phyloP scores from a whole-genome alignment of 352 stramenopile genomes.

The Globisporangium uncinulatum region DNA sequence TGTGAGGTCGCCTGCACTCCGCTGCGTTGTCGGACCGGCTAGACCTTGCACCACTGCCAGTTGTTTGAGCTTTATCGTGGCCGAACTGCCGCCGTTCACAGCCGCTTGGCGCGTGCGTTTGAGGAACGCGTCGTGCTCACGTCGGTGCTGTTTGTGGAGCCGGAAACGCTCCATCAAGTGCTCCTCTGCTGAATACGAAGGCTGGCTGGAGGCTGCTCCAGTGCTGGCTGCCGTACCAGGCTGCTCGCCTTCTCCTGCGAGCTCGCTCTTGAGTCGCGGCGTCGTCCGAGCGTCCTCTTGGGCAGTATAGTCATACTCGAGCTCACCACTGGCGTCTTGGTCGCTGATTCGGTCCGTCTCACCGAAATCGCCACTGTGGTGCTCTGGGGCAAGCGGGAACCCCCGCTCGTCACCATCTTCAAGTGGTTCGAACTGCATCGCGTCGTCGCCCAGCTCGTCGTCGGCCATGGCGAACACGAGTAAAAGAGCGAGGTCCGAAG shows the following conservation, averaged over 20 bases:
- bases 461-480: neutral
- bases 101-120: slow-evolving; percentile 45
- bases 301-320: neutral
- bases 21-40: neutral
- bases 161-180: slow-evolving; percentile 67
- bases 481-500: neutral
- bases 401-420: neutral
- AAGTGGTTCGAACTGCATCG: neutral
- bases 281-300: neutral
- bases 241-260: neutral
- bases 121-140: slow-evolving; percentile 58
- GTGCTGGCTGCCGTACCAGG: neutral
- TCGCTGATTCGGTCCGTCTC: neutral
- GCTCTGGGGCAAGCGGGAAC: neutral
- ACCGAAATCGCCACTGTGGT: too few relatives aligned
- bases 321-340: too few relatives aligned
- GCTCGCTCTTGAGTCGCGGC: neutral
- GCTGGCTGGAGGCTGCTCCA: neutral
- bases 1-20: slow-evolving; percentile 29
- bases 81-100: slow-evolving; percentile 19
- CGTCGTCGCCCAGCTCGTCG: neutral
- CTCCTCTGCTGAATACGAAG: slow-evolving; percentile 24
- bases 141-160: slow-evolving; percentile 73
- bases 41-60: too few relatives aligned
- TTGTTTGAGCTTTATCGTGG: slow-evolving; percentile 6